phyloP scores from a whole-genome alignment of 495 filamentous ascomycete species.

The Lasiosphaeria ovina region DNA sequence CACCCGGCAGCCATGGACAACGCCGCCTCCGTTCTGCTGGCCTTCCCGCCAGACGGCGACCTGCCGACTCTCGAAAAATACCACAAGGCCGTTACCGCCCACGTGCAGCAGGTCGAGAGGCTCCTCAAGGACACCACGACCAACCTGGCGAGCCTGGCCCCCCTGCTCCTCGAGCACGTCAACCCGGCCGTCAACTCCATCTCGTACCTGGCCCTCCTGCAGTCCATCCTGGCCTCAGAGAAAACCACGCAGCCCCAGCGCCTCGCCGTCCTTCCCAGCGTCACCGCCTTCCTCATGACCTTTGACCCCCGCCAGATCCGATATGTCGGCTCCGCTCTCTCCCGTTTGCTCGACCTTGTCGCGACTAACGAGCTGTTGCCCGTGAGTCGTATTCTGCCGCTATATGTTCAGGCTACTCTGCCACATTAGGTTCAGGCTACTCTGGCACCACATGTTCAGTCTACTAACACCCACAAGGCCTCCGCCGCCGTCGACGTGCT shows the following conservation, averaged over 20 bases:
- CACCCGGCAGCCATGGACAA: conserved; percentile 33
- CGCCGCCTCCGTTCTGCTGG: conserved; percentile 35
- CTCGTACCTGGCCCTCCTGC: conserved; percentile 43
- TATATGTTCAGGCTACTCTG: too few species aligned
- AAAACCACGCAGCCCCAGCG: conserved; percentile 19
- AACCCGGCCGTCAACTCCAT: conserved; percentile 42
- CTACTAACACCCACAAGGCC: conserved; percentile 39
- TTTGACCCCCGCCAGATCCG: conserved; percentile 49
- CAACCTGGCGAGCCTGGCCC: conserved; percentile 17
- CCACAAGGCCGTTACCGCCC: conserved; percentile 29
- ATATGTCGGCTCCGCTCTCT: conserved; percentile 35
- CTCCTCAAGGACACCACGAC: conserved; percentile 31
- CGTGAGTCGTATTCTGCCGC: conserved; percentile 21
- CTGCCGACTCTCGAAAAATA: conserved; percentile 23
- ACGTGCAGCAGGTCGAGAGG: conserved; percentile 33
- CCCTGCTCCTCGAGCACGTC: conserved; percentile 36
- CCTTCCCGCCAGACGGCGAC: conserved; percentile 36
- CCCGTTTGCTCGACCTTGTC: conserved; percentile 30
- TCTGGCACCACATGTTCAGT: too few species aligned
- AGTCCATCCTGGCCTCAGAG: conserved; percentile 24
- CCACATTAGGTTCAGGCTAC: too few species aligned
- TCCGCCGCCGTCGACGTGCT: conserved; percentile 59
- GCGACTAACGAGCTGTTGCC: conserved; percentile 34
- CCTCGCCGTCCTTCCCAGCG: conserved; percentile 30
- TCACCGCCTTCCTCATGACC: conserved; percentile 39